phyloP scores from a whole-genome alignment of 345 rosid genomes.

The Moringa oleifera region DNA sequence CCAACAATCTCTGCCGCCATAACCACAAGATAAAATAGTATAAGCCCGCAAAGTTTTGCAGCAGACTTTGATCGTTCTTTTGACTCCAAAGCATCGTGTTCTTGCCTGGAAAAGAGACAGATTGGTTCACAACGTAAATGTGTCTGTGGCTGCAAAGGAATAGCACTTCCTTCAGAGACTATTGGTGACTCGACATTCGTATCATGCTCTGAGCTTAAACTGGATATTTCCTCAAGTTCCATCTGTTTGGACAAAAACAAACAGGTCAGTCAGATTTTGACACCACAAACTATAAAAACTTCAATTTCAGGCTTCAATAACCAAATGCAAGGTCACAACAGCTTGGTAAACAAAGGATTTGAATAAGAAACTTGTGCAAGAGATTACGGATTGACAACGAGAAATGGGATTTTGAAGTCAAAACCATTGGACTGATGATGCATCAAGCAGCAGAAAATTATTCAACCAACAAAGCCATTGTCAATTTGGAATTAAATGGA shows the following conservation, averaged over 20 bases:
- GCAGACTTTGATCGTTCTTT: constrained; percentile 42
- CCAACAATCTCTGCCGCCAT: constrained; percentile 70
- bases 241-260: constrained; percentile 27
- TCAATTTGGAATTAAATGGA: too few relatives aligned
- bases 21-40: constrained; percentile 38
- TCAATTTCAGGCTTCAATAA: neutral
- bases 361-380: neutral
- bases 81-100: constrained; percentile 30
- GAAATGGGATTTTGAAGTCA: neutral
- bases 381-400: neutral
- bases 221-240: constrained; percentile 41
- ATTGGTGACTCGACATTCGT: constrained; percentile 33
- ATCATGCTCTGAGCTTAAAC: constrained; percentile 28
- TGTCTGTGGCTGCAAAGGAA: constrained; percentile 23
- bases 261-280: neutral
- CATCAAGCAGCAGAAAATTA: neutral
- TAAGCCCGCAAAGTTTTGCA: constrained; percentile 43
- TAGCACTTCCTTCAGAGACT: constrained; percentile 24
- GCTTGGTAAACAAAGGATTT: neutral
- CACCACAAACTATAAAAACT: neutral
- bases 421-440: neutral
- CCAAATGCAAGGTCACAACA: neutral
- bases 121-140: constrained; percentile 17
- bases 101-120: constrained; percentile 50
- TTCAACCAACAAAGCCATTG: neutral